Conservation (phyloP, 1,284 basidiomycete genomes). For the Naganishia sp. region DNA sequence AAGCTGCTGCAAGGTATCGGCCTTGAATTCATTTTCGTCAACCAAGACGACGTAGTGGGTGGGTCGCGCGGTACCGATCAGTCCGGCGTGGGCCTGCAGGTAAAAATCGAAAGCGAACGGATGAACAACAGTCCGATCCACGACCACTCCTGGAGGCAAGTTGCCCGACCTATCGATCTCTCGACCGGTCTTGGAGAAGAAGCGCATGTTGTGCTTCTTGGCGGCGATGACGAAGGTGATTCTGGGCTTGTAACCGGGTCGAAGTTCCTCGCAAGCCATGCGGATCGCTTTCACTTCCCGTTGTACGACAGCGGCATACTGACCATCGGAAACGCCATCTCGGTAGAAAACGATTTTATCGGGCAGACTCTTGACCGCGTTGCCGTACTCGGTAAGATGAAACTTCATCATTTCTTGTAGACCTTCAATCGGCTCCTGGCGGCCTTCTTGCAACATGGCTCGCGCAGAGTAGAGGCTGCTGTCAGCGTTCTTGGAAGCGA, state of each 20-base stretch:
- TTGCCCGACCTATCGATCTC: slow-evolving; percentile 53
- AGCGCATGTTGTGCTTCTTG: slow-evolving; percentile 54
- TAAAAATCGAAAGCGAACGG: slow-evolving; percentile 56
- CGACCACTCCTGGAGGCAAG: slow-evolving; percentile 44
- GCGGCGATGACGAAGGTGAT: slow-evolving; percentile 43
- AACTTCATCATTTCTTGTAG: slow-evolving; percentile 45
- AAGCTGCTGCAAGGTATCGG: slow-evolving; percentile 28
- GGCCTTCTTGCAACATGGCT: slow-evolving; percentile 54
- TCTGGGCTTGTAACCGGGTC: slow-evolving; percentile 32
- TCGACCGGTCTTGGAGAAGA: slow-evolving; percentile 47
- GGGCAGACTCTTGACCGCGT: slow-evolving; percentile 47
- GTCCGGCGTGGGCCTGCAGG: slow-evolving; percentile 47
- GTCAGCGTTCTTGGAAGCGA: slow-evolving; percentile 52
- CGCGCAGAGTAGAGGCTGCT: slow-evolving; percentile 52
- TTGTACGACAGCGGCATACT: slow-evolving; percentile 53
- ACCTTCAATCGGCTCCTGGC: slow-evolving; percentile 46
- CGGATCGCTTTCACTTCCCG: slow-evolving; percentile 53
- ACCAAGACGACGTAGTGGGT: slow-evolving; percentile 49
- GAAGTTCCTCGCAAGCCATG: slow-evolving; percentile 39
- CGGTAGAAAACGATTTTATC: slow-evolving; percentile 54
- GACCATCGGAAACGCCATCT: slow-evolving; percentile 55
- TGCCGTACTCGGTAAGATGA: slow-evolving; percentile 46
- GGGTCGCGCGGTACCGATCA: slow-evolving; percentile 50
- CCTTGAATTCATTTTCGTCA: slow-evolving; percentile 30
- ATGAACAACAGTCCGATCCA: slow-evolving; percentile 53